These are phyloP conservation scores for Globisporangium spinosum DNA, from an alignment of 352 stramenopile genomes.

Conservation along the genomic window DNA sequence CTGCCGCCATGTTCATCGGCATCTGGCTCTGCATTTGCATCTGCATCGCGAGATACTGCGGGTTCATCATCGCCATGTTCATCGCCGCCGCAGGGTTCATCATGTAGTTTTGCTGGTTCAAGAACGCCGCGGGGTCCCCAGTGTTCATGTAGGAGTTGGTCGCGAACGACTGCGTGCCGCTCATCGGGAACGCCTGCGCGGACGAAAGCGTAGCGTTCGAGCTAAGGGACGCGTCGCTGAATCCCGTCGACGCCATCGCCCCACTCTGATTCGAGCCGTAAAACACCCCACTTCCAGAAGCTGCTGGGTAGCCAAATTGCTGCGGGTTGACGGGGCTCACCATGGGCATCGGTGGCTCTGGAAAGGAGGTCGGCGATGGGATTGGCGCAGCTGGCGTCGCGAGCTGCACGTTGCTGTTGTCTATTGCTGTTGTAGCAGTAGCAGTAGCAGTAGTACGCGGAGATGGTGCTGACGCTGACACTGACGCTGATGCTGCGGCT, in stretches of 20 bases:
- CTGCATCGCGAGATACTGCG: constrained; percentile 53
- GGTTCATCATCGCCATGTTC: constrained; percentile 45
- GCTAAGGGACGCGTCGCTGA: constrained; percentile 20
- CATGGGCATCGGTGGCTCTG: constrained; percentile 41
- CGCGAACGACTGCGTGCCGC: constrained; percentile 27
- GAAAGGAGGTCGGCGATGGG: constrained; percentile 33
- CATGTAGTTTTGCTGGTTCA: constrained; percentile 48
- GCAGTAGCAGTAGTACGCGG: not conserved
- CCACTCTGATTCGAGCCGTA: constrained; percentile 13
- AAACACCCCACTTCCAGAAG: constrained; percentile 6
- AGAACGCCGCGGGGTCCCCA: constrained; percentile 21
- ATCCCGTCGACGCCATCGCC: constrained; percentile 22
- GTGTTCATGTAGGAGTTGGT: constrained; percentile 40
- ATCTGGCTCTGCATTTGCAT: constrained; percentile 52
- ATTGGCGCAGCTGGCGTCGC: constrained; percentile 11
- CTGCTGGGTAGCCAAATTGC: constrained; percentile 11
- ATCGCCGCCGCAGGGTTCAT: constrained; percentile 28
- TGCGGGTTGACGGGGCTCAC: constrained; percentile 12
- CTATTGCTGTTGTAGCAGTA: not conserved
- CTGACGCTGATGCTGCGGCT: not conserved
- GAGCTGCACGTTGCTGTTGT: constrained; percentile 9
- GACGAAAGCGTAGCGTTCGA: constrained; percentile 9
- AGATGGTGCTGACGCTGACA: not conserved
- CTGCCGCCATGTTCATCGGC: constrained; percentile 39
- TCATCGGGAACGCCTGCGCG: constrained; percentile 35